Base-by-base conservation (phyloP, 768 basidiomycete species). In the Candolleomyces efflorescens region DNA sequence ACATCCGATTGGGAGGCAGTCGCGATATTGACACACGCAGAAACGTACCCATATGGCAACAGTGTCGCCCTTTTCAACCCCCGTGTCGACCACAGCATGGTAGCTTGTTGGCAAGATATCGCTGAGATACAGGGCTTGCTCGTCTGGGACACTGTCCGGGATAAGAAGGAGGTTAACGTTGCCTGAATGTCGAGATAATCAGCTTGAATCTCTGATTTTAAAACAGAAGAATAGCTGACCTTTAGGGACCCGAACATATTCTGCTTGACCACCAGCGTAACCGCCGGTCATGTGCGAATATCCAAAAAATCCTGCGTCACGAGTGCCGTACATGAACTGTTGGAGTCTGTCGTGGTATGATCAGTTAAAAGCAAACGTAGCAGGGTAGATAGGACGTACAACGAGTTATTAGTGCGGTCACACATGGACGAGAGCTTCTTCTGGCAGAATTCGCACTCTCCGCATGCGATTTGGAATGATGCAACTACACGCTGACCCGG, bases 401-500 rank as follows among this genome's bases (percentile, higher is more conserved):
- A 77, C 3, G 84, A 85, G 51, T 79, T 77, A 69, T 89, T 89
- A 9, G 87, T 90, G n/a, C 75, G 70, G 57, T 90, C 85, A 67
- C 90, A 92, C 68, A 89, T 82, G 1, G 85, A 85, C 0, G 85
- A 86, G 0, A 87, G 74, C 63, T 87, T 88, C 68, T 90, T 69
- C 69, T 89, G 71, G 80, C 90, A 92, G 70, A 82, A 90, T 46
- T 77, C 69, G 70, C 89, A 90, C 50, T 80, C 77, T 2, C 89
- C 87, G 63, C 89, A 90, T 0, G 87, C 86, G 53, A 87, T 84
- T 65, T 90, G 87, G 82, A 91, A 91, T 2, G 84, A 85, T 0
- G 82, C 80, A n/a, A 91, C 89, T 54, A 90, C 89, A 22, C 88
- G 81, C 63, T 91, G 83, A 18, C 89, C 90, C 12, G 74, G 62